Evolutionary conservation across 2,329 filamentous ascomycete species (phyloP).

Genomic region (Annulohypoxylon truncatum): DNA sequence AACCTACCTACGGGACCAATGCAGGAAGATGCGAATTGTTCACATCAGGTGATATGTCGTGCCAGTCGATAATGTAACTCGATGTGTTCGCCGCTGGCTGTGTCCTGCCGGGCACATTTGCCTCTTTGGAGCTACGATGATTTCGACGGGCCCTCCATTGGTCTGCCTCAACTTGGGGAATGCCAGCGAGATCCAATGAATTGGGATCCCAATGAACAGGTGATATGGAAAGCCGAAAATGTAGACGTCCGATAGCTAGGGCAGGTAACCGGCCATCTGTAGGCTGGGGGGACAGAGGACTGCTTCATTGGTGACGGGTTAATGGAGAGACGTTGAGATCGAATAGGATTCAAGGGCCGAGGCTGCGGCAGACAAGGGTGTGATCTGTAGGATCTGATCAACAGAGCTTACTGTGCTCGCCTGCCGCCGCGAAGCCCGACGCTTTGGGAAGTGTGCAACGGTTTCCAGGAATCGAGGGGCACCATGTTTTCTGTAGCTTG

Average conservation of each 20-base stretch:
- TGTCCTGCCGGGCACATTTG: constrained; percentile 31
- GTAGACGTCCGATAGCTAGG: constrained; percentile 32
- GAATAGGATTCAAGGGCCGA: constrained; percentile 36
- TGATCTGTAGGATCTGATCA: constrained; percentile 41
- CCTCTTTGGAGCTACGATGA: constrained; percentile 32
- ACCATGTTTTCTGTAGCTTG: constrained; percentile 4
- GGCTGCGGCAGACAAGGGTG: constrained; percentile 25
- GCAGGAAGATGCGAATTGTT: constrained; percentile 38
- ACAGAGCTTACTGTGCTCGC: constrained; percentile 39
- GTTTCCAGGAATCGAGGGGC: constrained; percentile 18
- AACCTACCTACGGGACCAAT: constrained; percentile 14
- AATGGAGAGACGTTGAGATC: constrained; percentile 29
- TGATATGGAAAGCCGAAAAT: constrained; percentile 36
- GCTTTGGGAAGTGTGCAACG: constrained; percentile 33
- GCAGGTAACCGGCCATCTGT: constrained; percentile 33
- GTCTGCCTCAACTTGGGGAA: constrained; percentile 23
- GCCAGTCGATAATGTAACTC: constrained; percentile 42
- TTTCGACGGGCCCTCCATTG: constrained; percentile 27
- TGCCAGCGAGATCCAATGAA: constrained; percentile 30
- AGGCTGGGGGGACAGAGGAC: constrained; percentile 10
- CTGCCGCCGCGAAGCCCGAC: constrained; percentile 29
- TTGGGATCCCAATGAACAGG: constrained; percentile 34
- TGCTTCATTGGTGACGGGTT: constrained; percentile 32
- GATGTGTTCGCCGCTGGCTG: constrained; percentile 33
- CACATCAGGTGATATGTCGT: constrained; percentile 43